Percentiles rank a stretch among this genome's conserved stretches.
Conservation (phyloP, 2,329 filamentous ascomycete species). For the Cladophialophora psammophila region DNA sequence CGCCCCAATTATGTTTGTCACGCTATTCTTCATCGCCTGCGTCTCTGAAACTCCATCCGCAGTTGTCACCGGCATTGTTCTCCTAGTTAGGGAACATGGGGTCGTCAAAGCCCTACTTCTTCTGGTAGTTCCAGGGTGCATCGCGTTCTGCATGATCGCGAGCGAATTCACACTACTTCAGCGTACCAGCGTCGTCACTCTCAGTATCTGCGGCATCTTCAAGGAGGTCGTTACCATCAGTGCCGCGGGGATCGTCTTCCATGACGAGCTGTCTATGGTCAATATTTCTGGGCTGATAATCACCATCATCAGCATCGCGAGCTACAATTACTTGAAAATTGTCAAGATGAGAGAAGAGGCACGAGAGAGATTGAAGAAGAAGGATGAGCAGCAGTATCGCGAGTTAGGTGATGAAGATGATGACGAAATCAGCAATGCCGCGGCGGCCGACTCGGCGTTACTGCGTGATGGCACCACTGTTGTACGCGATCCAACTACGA, state of each 20-base stretch:
- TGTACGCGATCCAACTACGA: slow-evolving; percentile 16
- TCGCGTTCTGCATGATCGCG: slow-evolving; percentile 96
- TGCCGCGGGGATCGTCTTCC: slow-evolving; percentile 84
- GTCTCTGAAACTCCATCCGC: slow-evolving; percentile 80
- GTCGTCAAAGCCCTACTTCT: slow-evolving; percentile 70
- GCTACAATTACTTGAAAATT: slow-evolving; percentile 96
- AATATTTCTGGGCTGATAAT: slow-evolving; percentile 88
- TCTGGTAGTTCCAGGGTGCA: slow-evolving; percentile 84
- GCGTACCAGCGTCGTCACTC: slow-evolving; percentile 92
- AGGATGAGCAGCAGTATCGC: slow-evolving; percentile 33
- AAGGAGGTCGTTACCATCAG: slow-evolving; percentile 98
- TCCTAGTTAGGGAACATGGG: slow-evolving; percentile 73
- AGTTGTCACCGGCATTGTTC: slow-evolving; percentile 70
- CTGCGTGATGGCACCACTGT: slow-evolving; percentile 24
- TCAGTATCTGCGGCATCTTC: slow-evolving; percentile 97
- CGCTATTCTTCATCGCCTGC: slow-evolving; percentile 79
- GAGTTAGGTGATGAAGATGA: slow-evolving; percentile 22
- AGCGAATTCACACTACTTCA: slow-evolving; percentile 95
- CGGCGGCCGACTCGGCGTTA: slow-evolving; percentile 21
- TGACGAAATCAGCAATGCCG: not conserved
- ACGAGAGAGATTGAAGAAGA: slow-evolving; percentile 49
- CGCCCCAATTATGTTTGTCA: slow-evolving; percentile 94
- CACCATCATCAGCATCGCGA: slow-evolving; percentile 83
- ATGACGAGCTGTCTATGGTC: slow-evolving; percentile 84
- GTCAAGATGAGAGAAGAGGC: slow-evolving; percentile 85